Evolutionary conservation across 495 filamentous ascomycete genomes (phyloP).

Genomic region (Rhizodiscina lignyota): DNA sequence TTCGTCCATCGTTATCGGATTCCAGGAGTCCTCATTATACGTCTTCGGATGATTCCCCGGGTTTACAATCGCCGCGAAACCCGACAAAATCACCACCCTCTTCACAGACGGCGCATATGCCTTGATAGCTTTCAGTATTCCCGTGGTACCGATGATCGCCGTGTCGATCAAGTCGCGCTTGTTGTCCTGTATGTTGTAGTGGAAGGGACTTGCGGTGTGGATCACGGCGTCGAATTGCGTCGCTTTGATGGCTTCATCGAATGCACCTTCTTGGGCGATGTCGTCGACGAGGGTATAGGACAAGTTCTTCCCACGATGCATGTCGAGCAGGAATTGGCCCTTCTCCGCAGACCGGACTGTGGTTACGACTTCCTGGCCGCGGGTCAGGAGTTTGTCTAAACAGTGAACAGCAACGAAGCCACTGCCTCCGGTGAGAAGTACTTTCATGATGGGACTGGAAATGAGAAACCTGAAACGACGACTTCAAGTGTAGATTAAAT

Average conservation of each 20-base stretch:
- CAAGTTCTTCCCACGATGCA: conserved; percentile 49
- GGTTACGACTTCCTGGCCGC: conserved; percentile 53
- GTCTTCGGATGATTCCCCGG: conserved; percentile 28
- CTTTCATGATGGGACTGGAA: too few relatives aligned
- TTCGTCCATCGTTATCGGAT: conserved; percentile 60
- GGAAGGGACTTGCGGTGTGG: conserved; percentile 81
- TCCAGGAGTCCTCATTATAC: conserved; percentile 68
- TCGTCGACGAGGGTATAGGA: conserved; percentile 67
- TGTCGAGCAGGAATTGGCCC: conserved; percentile 54
- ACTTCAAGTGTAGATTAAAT: too few relatives aligned
- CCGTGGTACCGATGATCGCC: conserved; percentile 70
- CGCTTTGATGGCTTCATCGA: conserved; percentile 60
- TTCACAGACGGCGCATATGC: conserved; percentile 60
- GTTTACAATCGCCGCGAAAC: conserved; percentile 63
- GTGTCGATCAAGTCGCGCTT: conserved; percentile 70
- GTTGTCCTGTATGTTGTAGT: conserved; percentile 48
- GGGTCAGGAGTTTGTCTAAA: conserved; percentile 9
- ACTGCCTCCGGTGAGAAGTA: conserved; percentile 18
- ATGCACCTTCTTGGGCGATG: conserved; percentile 57
- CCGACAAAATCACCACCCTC: conserved; percentile 66
- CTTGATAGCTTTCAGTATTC: conserved; percentile 60
- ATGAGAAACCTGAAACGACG: too few relatives aligned
- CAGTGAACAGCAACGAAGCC: conserved; percentile 18
- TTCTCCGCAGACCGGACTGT: conserved; percentile 73
- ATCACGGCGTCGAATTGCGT: conserved; percentile 69